These are phyloP conservation scores for Microbotryum scabiosae DNA, from an alignment of 1,284 basidiomycete genomes.

Conservation along the genomic window DNA sequence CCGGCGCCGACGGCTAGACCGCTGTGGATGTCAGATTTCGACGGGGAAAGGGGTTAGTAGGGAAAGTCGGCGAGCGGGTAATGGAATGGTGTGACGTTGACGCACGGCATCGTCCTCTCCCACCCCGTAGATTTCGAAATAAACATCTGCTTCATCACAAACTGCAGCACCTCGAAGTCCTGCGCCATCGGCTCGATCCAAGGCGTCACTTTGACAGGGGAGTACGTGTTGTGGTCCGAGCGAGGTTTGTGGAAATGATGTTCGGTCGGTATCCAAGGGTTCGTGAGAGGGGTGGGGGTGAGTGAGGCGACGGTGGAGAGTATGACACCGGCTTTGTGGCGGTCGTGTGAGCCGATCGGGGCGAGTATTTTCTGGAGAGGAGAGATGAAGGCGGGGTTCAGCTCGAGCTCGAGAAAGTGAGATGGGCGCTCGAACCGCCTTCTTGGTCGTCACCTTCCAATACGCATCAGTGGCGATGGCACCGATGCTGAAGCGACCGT, in stretches of 20 bases:
- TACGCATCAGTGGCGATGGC: constrained; percentile 13
- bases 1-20: constrained; percentile 13
- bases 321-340: constrained; percentile 27
- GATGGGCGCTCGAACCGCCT: no score
- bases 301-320: constrained; percentile 12
- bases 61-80: not conserved
- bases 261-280: constrained; percentile 7
- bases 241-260: constrained; percentile 22
- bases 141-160: constrained; percentile 26
- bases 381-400: not conserved
- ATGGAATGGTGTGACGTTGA: not conserved
- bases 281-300: not conserved
- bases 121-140: constrained; percentile 16
- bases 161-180: constrained; percentile 29
- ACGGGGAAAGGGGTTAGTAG: not conserved
- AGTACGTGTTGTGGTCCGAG: constrained; percentile 6
- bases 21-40: not conserved
- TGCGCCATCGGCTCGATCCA: constrained; percentile 3
- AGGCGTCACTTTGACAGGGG: constrained; percentile 21
- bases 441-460: constrained; percentile 13
- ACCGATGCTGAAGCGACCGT: constrained; percentile 25
- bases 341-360: constrained; percentile 6
- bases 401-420: not conserved
- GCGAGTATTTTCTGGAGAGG: constrained; percentile 21
- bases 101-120: constrained; percentile 25